These are phyloP conservation scores for Raphanus raphanistrum DNA, from an alignment of 345 rosid species.

Conservation along the genomic window DNA sequence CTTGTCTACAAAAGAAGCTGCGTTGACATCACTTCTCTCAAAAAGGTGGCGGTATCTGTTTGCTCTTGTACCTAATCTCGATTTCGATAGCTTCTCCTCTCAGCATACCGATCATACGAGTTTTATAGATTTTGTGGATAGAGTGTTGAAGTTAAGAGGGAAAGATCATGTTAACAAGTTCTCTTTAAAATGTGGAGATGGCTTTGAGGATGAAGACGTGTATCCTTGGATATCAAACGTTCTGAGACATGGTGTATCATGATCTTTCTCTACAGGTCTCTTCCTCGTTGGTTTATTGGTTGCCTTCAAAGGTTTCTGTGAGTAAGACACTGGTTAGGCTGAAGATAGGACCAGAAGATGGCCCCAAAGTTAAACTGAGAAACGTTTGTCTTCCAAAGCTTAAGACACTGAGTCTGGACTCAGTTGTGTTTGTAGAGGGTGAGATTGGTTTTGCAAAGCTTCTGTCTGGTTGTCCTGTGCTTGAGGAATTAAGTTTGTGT, in stretches of 20 bases:
- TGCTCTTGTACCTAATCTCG: slow-evolving; percentile 31
- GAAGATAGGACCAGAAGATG: slow-evolving; percentile 16
- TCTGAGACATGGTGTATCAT: slow-evolving; percentile 32
- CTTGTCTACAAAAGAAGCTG: slow-evolving; percentile 34
- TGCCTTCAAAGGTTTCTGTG: slow-evolving; percentile 27
- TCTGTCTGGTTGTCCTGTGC: slow-evolving; percentile 28
- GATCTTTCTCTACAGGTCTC: slow-evolving; percentile 28
- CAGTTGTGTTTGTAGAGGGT: slow-evolving; percentile 23
- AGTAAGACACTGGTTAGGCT: slow-evolving; percentile 32
- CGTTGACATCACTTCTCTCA: slow-evolving; percentile 33
- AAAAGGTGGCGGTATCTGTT: slow-evolving; percentile 30
- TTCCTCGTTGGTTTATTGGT: slow-evolving; percentile 33
- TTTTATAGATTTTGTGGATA: slow-evolving; percentile 37
- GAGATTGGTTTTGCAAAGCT: slow-evolving; percentile 30
- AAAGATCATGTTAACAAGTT: slow-evolving; percentile 27
- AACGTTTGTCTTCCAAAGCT: slow-evolving; percentile 33
- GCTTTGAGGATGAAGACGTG: slow-evolving; percentile 30
- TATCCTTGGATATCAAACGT: slow-evolving; percentile 35
- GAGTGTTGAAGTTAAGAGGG: slow-evolving; percentile 26
- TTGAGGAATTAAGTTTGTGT: slow-evolving; percentile 27
- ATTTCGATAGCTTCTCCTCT: slow-evolving; percentile 6
- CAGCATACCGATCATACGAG: slow-evolving; percentile 10
- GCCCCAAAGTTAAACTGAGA: slow-evolving; percentile 22
- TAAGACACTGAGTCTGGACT: slow-evolving; percentile 6
- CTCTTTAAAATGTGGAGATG: slow-evolving; percentile 37